Percentiles rank a stretch among this genome's conserved stretches.
Evolutionary conservation across 2,329 filamentous ascomycete genomes (phyloP).

Genomic region (Cytospora piceicola): DNA sequence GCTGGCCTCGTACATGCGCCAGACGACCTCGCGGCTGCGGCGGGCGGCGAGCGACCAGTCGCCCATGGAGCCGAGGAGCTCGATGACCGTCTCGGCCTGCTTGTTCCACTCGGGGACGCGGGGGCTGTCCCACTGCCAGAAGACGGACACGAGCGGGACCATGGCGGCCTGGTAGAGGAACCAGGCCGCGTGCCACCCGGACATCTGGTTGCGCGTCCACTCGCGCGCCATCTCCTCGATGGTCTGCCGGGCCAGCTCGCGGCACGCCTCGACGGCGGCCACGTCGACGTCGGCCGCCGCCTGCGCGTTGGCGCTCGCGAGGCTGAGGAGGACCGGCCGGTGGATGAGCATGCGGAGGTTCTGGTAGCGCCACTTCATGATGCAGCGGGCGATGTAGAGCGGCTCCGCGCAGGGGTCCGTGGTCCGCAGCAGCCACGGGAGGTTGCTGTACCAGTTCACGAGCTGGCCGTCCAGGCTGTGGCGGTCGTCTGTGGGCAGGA

Average conservation of each 20-base stretch:
- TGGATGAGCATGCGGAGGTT: constrained; percentile 78
- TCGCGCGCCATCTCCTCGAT: constrained; percentile 74
- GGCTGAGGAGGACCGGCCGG: constrained; percentile 70
- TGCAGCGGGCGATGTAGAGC: constrained; percentile 69
- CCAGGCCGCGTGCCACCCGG: constrained; percentile 82
- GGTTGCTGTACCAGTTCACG: constrained; percentile 71
- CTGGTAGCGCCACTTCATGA: constrained; percentile 84
- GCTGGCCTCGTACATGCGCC: constrained; percentile 65
- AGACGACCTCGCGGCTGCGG: constrained; percentile 65
- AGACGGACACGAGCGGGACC: constrained; percentile 76
- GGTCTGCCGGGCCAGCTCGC: constrained; percentile 69
- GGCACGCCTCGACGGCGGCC: constrained; percentile 69
- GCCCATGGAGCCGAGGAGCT: constrained; percentile 66
- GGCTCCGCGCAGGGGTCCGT: constrained; percentile 71
- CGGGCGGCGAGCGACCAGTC: constrained; percentile 67
- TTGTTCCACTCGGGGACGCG: constrained; percentile 56
- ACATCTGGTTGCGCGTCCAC: constrained; percentile 74
- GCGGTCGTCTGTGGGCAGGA: constrained; percentile 69
- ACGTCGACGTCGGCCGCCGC: constrained; percentile 64
- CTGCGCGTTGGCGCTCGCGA: constrained; percentile 59
- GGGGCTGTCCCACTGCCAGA: constrained; percentile 64
- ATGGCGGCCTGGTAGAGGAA: constrained; percentile 80
- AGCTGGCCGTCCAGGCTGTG: constrained; percentile 69
- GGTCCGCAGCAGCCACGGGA: constrained; percentile 68
- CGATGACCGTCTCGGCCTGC: constrained; percentile 62